phyloP scores from a whole-genome alignment of 495 filamentous ascomycete genomes.

The Daldinia concentrica region DNA sequence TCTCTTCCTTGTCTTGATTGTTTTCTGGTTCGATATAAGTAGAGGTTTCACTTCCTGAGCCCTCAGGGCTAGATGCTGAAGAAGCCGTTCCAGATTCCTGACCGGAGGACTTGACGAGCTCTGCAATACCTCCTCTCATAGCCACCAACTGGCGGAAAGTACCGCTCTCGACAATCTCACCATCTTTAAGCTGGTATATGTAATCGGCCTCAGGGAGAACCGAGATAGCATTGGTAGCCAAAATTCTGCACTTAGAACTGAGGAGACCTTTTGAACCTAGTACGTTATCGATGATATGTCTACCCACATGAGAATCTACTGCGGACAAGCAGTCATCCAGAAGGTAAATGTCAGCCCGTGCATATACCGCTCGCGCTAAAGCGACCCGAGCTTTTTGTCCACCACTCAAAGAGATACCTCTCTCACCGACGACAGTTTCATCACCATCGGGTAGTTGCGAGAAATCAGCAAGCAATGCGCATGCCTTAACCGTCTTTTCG shows the following conservation, averaged over 20 bases:
- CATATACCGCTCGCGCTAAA: slow-evolving; percentile 96
- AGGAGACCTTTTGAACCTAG: slow-evolving; percentile 87
- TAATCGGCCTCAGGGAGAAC: slow-evolving; percentile 85
- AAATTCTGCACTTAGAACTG: slow-evolving; percentile 84
- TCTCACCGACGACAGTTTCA: slow-evolving; percentile 94
- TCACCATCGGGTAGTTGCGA: slow-evolving; percentile 93
- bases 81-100: slow-evolving; percentile 54
- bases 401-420: slow-evolving; percentile 95
- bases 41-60: slow-evolving; percentile 67
- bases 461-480: slow-evolving; percentile 92
- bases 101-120: slow-evolving; percentile 80
- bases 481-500: slow-evolving; percentile 91
- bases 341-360: slow-evolving; percentile 95
- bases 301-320: slow-evolving; percentile 96
- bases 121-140: slow-evolving; percentile 90
- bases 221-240: slow-evolving; percentile 96
- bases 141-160: slow-evolving; percentile 90
- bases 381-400: slow-evolving; percentile 96
- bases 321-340: slow-evolving; percentile 95
- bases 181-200: slow-evolving; percentile 83
- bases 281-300: slow-evolving; percentile 93
- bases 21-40: slow-evolving; percentile 65
- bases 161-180: slow-evolving; percentile 84
- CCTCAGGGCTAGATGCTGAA: slow-evolving; percentile 46
- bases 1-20: slow-evolving; percentile 63